Evolutionary conservation across 208 protist genomes (phyloP), one percentile per base, ranked within the genome.

Genomic region (Crithidia mellificae): DNA sequence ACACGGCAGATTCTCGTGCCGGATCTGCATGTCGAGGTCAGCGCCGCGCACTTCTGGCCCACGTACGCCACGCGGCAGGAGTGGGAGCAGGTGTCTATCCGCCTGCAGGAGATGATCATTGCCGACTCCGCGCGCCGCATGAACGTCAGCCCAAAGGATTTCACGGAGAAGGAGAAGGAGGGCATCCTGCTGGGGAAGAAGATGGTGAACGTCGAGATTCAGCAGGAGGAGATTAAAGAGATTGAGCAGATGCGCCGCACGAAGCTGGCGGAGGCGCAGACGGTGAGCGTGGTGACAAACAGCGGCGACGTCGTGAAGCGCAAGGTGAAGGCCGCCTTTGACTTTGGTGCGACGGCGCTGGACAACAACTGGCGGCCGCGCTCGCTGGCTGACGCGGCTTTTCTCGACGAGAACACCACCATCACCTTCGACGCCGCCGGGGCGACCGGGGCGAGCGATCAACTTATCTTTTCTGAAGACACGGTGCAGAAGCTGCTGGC

Each of bases 171-270:
- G 46, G 99, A 99, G 80, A 99, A 99, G 80, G 85, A 99, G 68
- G 99, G 99, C 80, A 99, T 99, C 81, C 98, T 99, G 75, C 85
- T 99, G 8, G 99, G 99, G 59, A 99, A 99, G 90, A 95, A 99
- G 71, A 99, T 99, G 79, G 88, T 95, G 17, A 97, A 98, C 38
- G 95, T 98, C 32, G 98, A 98, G 51, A 89, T 98, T 74, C 98
- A 99, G 85, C 85, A 99, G 58, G 98, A 99, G 83, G 91, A 99
- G 88, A 98, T 99, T 52, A 99, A 98, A 50, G 98, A 99, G 65
- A 98, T 99, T 71, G 98, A 99, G 78, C 95, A 98, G 65, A 88
- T 96, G 84, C 85, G 82, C 49, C 93, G 98, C 71, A 92, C 88
- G 17, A 89, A 92, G 57, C 80, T 92, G 30, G 52, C 79, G 29